Evolutionary conservation across 805 yeast genomes (phyloP).

Genomic region (Isabelozyma heimii): DNA sequence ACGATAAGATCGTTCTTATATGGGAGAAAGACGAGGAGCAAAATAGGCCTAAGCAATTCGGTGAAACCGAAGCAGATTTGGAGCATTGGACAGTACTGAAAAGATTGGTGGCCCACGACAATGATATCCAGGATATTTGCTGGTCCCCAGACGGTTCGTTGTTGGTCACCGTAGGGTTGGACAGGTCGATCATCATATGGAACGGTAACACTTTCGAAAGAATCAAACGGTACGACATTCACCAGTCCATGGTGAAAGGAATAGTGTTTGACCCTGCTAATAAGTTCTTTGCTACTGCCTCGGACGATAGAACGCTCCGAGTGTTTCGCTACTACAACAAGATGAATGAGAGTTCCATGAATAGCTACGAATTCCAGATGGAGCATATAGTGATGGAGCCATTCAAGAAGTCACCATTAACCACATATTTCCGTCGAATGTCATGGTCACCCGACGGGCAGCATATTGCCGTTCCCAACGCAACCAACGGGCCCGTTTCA

Average conservation of each 20-base stretch:
- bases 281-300: slow-evolving; percentile 94
- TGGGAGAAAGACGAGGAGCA: slow-evolving; percentile 87
- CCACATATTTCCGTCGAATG: slow-evolving; percentile 82
- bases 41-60: slow-evolving; percentile 62
- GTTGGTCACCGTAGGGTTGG: slow-evolving; percentile 91
- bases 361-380: slow-evolving; percentile 77
- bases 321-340: slow-evolving; percentile 79
- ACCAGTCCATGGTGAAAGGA: slow-evolving; percentile 94
- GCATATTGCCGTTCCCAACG: slow-evolving; percentile 81
- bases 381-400: slow-evolving; percentile 85
- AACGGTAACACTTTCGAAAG: slow-evolving; percentile 88
- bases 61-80: slow-evolving; percentile 63
- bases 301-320: slow-evolving; percentile 91
- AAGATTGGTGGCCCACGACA: slow-evolving; percentile 93
- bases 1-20: slow-evolving; percentile 84
- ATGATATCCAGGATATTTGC: slow-evolving; percentile 95
- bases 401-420: slow-evolving; percentile 82
- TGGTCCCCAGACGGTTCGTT: slow-evolving; percentile 96
- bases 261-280: slow-evolving; percentile 97
- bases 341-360: slow-evolving; percentile 43
- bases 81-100: slow-evolving; percentile 96
- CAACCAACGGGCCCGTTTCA: slow-evolving; percentile 78
- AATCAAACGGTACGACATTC: slow-evolving; percentile 85
- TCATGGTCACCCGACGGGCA: slow-evolving; percentile 95
- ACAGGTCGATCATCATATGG: slow-evolving; percentile 91